These are phyloP conservation scores for Penicilliopsis zonata DNA, from an alignment of 495 filamentous ascomycete genomes.

Conservation along the genomic window DNA sequence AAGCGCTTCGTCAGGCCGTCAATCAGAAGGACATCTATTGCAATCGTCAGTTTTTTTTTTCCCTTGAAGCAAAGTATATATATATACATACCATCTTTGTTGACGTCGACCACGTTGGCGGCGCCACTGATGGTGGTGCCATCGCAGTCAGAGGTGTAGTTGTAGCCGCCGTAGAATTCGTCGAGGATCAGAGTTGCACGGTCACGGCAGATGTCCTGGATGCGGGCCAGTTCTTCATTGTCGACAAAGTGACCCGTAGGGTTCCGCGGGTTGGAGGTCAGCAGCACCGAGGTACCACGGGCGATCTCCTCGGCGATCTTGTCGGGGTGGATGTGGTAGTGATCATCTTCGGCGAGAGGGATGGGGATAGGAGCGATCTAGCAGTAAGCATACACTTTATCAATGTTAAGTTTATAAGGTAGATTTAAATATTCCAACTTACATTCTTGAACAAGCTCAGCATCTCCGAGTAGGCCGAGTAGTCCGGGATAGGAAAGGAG, in stretches of 20 bases:
- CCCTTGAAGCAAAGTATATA: slow-evolving; percentile 40
- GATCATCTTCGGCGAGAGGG: slow-evolving; percentile 68
- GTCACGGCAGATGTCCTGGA: slow-evolving; percentile 85
- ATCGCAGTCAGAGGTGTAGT: slow-evolving; percentile 85
- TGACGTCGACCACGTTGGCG: slow-evolving; percentile 63
- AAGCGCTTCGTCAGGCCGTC: slow-evolving; percentile 96
- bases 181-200: slow-evolving; percentile 87
- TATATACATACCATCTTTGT: slow-evolving; percentile 52
- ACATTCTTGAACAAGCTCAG: slow-evolving; percentile 80
- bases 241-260: slow-evolving; percentile 80
- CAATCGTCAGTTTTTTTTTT: neutral
- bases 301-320: slow-evolving; percentile 88
- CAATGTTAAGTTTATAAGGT: too few species aligned
- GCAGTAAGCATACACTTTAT: slow-evolving; percentile 2
- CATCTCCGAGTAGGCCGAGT: slow-evolving; percentile 93
- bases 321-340: slow-evolving; percentile 82
- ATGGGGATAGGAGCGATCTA: slow-evolving; percentile 86
- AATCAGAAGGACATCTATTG: slow-evolving; percentile 73
- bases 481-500: slow-evolving; percentile 72
- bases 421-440: slow-evolving; percentile 15
- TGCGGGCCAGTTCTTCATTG: slow-evolving; percentile 70
- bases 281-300: slow-evolving; percentile 73
- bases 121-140: slow-evolving; percentile 79
- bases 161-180: slow-evolving; percentile 95
- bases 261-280: slow-evolving; percentile 95